These are phyloP conservation scores for Cordyceps tenuipes DNA, from an alignment of 2,329 filamentous ascomycete genomes.

Conservation along the genomic window DNA sequence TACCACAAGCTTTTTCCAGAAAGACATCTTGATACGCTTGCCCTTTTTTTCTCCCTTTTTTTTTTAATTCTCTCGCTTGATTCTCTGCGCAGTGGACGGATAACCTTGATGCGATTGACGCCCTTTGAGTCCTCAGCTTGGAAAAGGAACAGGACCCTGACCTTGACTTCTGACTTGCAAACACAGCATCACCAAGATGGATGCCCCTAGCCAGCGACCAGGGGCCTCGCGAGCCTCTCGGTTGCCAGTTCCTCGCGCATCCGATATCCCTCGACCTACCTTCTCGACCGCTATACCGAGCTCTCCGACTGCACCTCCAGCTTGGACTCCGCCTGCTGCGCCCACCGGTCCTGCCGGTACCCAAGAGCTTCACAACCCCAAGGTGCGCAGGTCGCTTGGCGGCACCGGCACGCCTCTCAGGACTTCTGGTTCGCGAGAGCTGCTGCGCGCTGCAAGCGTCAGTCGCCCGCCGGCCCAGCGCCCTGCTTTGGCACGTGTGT, in stretches of 20 bases:
- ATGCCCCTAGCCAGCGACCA: conserved; percentile 27
- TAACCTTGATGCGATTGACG: background rate
- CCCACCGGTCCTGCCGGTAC: conserved; percentile 14
- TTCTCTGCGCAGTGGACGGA: background rate
- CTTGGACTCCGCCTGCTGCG: conserved; percentile 19
- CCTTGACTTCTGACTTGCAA: background rate
- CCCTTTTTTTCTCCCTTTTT: background rate
- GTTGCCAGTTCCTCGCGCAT: conserved; percentile 28
- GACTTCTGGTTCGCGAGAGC: conserved; percentile 27
- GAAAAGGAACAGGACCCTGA: no score
- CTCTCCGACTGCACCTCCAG: conserved; percentile 18
- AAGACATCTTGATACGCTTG: background rate
- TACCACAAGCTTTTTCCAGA: background rate
- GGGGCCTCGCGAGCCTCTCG: conserved; percentile 31
- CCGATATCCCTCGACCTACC: conserved; percentile 24
- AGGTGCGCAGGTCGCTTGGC: conserved; percentile 28
- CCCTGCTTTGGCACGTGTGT: conserved; percentile 9
- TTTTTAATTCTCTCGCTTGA: background rate
- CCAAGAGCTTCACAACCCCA: conserved; percentile 30
- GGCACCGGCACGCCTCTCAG: conserved; percentile 2
- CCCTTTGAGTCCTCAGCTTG: background rate
- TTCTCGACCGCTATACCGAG: conserved; percentile 15
- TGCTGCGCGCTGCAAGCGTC: conserved; percentile 22
- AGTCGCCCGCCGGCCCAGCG: conserved; percentile 16
- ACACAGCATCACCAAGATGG: conserved; percentile 19